phyloP scores from a whole-genome alignment of 305 asterid genomes.

The Solanum chacoense region DNA sequence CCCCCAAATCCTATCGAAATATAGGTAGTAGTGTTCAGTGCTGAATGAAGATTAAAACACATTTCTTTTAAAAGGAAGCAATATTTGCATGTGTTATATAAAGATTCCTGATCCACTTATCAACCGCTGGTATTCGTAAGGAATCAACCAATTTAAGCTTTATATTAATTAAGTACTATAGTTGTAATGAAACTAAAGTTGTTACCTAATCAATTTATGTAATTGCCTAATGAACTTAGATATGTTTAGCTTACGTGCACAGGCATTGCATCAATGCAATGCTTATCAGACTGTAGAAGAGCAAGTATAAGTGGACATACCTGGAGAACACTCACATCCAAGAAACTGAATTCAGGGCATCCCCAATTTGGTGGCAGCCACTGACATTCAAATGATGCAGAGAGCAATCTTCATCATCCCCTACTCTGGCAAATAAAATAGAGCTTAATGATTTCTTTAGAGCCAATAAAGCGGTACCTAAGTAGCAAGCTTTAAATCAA shows the following conservation, averaged over 20 bases:
- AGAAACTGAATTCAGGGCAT: conserved; percentile 18
- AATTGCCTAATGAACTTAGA: background rate
- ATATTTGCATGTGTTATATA: background rate
- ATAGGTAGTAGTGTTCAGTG: background rate
- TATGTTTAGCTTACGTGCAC: background rate
- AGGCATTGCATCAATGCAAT: background rate
- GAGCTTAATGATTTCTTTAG: background rate
- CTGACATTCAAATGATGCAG: conserved; percentile 25
- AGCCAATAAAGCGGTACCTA: background rate
- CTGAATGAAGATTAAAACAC: background rate
- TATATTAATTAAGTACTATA: background rate
- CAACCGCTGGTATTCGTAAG: background rate
- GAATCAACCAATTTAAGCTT: background rate
- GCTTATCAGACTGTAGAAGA: background rate
- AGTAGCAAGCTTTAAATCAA: background rate
- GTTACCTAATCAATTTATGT: background rate
- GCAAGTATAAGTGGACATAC: background rate
- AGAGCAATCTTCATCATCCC: conserved; percentile 60
- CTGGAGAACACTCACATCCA: conserved; percentile 51
- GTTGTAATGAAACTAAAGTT: background rate
- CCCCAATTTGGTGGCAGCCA: conserved; percentile 40
- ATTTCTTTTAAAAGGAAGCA: background rate
- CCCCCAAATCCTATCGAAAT: conserved; percentile 47
- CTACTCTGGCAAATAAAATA: conserved; percentile 42
- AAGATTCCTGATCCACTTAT: background rate